A percentile compares a stretch with the other conserved stretches of the same genome.
Conservation (phyloP, 495 filamentous ascomycete species). For the Clohesyomyces aquaticus region DNA sequence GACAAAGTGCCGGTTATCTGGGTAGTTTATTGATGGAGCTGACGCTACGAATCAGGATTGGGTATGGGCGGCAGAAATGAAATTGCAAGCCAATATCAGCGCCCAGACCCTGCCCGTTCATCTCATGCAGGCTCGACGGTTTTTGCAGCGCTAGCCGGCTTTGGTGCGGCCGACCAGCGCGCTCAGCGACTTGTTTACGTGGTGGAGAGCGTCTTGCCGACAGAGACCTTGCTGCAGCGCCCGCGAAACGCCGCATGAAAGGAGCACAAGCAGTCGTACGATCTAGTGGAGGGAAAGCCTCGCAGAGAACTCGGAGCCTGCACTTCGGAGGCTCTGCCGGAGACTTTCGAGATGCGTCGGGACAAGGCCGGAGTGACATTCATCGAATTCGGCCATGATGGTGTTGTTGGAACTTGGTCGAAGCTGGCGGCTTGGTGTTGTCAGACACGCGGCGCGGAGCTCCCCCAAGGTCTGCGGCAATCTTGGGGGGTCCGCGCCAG, state of each 20-base stretch:
- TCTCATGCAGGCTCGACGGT: conserved; percentile 27
- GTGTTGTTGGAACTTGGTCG: no score
- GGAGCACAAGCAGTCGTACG: neutral
- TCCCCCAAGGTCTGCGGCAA: neutral
- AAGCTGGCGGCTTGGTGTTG: neutral
- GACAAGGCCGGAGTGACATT: neutral
- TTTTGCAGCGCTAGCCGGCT: conserved; percentile 3
- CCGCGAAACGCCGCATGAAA: neutral
- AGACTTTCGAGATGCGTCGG: neutral
- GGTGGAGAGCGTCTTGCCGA: neutral
- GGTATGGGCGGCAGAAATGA: conserved; percentile 32
- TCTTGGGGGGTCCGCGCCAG: neutral
- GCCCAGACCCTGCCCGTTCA: conserved; percentile 3
- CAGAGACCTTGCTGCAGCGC: neutral
- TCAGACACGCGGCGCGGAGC: neutral
- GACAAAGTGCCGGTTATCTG: conserved; percentile 17
- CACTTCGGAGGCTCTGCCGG: neutral
- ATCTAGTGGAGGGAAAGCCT: neutral
- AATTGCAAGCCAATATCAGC: conserved; percentile 33
- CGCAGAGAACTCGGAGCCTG: neutral
- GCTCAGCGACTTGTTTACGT: neutral
- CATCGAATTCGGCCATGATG: neutral
- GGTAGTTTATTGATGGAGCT: conserved; percentile 31
- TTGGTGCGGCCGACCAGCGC: neutral
- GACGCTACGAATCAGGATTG: conserved; percentile 16